Percentiles rank a stretch among this genome's conserved stretches.
Evolutionary conservation across 805 yeast genomes (phyloP).

Genomic region (Spathaspora gorwiae): DNA sequence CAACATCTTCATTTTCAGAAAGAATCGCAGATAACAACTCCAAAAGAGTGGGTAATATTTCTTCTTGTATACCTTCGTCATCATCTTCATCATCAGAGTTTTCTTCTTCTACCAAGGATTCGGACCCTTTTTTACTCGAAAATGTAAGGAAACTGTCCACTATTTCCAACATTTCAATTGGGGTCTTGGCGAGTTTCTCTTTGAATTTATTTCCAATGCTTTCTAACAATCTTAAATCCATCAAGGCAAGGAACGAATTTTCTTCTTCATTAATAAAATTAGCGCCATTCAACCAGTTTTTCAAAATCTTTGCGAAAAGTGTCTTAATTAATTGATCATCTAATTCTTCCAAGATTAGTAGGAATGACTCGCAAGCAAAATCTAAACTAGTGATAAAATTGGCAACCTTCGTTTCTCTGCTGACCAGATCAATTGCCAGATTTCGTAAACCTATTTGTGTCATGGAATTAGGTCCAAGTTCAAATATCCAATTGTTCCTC

Average conservation of each 20-base stretch:
- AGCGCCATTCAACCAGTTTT: constrained; percentile 50
- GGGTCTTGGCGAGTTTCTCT: constrained; percentile 50
- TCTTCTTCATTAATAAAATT: constrained; percentile 17
- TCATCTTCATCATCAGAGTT: constrained; percentile 28
- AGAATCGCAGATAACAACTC: constrained; percentile 35
- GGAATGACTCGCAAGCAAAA: constrained; percentile 17
- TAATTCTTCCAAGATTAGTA: constrained; percentile 45
- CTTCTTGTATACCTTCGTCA: constrained; percentile 12
- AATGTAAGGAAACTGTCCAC: constrained; percentile 21
- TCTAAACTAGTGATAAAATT: constrained; percentile 27
- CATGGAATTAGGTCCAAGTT: constrained; percentile 37
- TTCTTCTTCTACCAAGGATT: constrained; percentile 9
- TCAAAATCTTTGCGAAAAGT: constrained; percentile 49
- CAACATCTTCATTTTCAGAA: constrained; percentile 22
- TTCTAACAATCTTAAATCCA: constrained; percentile 65
- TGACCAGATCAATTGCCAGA: not conserved
- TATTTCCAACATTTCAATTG: constrained; percentile 50
- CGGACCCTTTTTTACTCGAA: constrained; percentile 6
- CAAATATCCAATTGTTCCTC: constrained; percentile 36
- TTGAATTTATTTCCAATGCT: constrained; percentile 53
- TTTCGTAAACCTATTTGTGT: constrained; percentile 21
- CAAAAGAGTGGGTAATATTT: constrained; percentile 24
- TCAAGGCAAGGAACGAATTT: constrained; percentile 51
- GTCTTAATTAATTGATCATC: constrained; percentile 44
- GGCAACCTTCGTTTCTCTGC: constrained; percentile 23